Evolutionary conservation across 371 early-diverging fungal species (phyloP).

Genomic region (Rhizopus sp.): DNA sequence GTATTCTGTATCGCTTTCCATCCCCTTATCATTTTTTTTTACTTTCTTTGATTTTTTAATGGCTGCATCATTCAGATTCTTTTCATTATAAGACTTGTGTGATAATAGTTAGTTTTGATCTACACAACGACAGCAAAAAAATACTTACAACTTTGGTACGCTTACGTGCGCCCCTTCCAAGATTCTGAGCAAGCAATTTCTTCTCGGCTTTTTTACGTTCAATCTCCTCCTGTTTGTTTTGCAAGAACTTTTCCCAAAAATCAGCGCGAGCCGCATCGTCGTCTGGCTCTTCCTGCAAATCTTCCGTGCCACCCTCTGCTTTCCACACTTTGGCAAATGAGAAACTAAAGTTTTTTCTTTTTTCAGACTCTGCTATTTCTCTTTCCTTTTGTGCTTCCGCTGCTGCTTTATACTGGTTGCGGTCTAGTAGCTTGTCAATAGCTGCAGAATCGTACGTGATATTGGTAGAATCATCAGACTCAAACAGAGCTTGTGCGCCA

Average conservation of each 20-base stretch:
- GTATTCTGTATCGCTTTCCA: neutral
- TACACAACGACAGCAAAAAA: neutral
- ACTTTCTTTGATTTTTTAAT: neutral
- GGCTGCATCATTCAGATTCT: neutral
- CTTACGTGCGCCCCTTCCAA: conserved; percentile 47
- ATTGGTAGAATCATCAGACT: conserved; percentile 58
- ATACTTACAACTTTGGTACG: conserved; percentile 30
- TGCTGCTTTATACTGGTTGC: conserved; percentile 32
- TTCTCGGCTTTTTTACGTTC: conserved; percentile 22
- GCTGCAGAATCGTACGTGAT: conserved; percentile 60
- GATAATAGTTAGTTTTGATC: neutral
- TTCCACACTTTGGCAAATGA: conserved; percentile 54
- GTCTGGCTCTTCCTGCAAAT: conserved; percentile 10
- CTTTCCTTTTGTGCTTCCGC: conserved; percentile 15
- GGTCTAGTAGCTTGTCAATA: conserved; percentile 71
- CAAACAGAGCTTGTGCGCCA: conserved; percentile 82
- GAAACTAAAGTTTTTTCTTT: conserved; percentile 30
- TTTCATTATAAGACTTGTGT: neutral
- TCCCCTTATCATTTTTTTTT: neutral
- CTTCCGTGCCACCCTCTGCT: conserved; percentile 25
- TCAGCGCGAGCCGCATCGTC: conserved; percentile 30
- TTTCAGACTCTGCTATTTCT: conserved; percentile 25
- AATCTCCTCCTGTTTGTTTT: conserved; percentile 22
- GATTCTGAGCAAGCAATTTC: conserved; percentile 10
- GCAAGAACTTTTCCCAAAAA: conserved; percentile 52